These are phyloP conservation scores for Verticillium nubilum DNA, from an alignment of 2,329 filamentous ascomycete genomes.

Conservation along the genomic window DNA sequence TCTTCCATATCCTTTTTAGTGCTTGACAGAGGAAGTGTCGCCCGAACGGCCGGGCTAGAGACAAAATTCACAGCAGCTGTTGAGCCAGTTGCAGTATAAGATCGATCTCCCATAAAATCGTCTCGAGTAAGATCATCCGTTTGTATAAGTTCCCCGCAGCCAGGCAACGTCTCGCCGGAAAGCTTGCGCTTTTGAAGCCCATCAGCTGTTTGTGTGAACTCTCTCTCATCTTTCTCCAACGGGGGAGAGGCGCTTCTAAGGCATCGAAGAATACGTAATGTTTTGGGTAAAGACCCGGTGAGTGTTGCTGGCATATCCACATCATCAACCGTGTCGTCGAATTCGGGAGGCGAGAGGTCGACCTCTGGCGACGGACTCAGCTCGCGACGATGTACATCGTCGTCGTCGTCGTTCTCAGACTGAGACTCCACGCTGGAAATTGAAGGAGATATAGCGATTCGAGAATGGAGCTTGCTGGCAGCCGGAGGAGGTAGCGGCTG, in stretches of 20 bases:
- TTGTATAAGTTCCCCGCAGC: slow-evolving; percentile 25
- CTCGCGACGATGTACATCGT: slow-evolving; percentile 63
- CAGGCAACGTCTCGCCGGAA: slow-evolving; percentile 34
- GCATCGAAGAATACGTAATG: slow-evolving; percentile 30
- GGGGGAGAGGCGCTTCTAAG: slow-evolving; percentile 75
- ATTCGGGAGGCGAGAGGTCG: slow-evolving; percentile 80
- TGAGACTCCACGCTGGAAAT: slow-evolving; percentile 64
- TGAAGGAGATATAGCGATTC: slow-evolving; percentile 74
- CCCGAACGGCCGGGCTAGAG: slow-evolving; percentile 51
- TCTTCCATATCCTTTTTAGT: slow-evolving; percentile 31
- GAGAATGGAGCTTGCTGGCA: slow-evolving; percentile 23
- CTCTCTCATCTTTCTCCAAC: slow-evolving; percentile 88
- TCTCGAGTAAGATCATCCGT: slow-evolving; percentile 41
- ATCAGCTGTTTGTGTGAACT: slow-evolving; percentile 93
- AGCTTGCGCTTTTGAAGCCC: slow-evolving; percentile 67
- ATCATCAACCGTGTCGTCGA: slow-evolving; percentile 67
- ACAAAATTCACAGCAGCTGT: slow-evolving; percentile 36
- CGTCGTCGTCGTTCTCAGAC: slow-evolving; percentile 40
- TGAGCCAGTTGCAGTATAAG: slow-evolving; percentile 15
- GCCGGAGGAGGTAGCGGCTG: slow-evolving; percentile 63
- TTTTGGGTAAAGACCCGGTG: slow-evolving; percentile 57
- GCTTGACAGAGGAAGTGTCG: slow-evolving; percentile 21
- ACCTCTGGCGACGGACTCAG: slow-evolving; percentile 90
- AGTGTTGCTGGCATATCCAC: slow-evolving; percentile 54
- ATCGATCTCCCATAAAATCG: slow-evolving; percentile 48